Evolutionary conservation across 1,284 basidiomycete genomes (phyloP).

Genomic region (Malassezia pachydermatis): DNA sequence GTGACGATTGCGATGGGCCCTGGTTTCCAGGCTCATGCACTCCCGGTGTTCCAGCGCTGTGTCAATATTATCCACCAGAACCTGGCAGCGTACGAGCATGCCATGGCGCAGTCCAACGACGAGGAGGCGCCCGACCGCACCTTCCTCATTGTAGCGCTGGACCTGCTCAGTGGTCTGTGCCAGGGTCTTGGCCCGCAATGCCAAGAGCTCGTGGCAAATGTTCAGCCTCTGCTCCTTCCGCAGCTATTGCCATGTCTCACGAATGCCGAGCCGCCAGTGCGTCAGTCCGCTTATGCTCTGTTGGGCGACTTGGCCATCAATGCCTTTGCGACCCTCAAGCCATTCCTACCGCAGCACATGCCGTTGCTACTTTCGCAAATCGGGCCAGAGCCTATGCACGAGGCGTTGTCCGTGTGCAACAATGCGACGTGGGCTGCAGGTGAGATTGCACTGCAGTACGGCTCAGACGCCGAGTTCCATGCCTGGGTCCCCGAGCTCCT

Average conservation of each 20-base stretch:
- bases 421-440: conserved; percentile 99
- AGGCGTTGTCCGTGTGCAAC: conserved; percentile 93
- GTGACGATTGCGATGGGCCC: conserved; percentile 91
- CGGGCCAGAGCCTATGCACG: conserved; percentile 75
- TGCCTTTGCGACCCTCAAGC: conserved; percentile 73
- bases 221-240: conserved; percentile 37
- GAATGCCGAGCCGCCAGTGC: conserved; percentile 85
- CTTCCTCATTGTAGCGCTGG: conserved; percentile 80
- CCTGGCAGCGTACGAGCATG: conserved; percentile 59
- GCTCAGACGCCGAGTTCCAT: conserved; percentile 49
- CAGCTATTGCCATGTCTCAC: conserved; percentile 42
- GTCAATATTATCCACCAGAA: conserved; percentile 71
- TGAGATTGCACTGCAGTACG: conserved; percentile 63
- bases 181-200: conserved; percentile 71
- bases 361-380: conserved; percentile 79
- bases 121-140: conserved; percentile 40
- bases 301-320: conserved; percentile 96
- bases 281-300: conserved; percentile 92
- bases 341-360: conserved; percentile 70
- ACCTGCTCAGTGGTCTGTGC: conserved; percentile 85
- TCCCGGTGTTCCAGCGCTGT: conserved; percentile 86
- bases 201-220: conserved; percentile 30
- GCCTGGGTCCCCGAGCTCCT: conserved; percentile 58
- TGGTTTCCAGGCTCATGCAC: conserved; percentile 79
- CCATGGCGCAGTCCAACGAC: conserved; percentile 64